Evolutionary conservation across 371 early-diverging fungal species (phyloP).

Genomic region (Lichtheimia ornata): DNA sequence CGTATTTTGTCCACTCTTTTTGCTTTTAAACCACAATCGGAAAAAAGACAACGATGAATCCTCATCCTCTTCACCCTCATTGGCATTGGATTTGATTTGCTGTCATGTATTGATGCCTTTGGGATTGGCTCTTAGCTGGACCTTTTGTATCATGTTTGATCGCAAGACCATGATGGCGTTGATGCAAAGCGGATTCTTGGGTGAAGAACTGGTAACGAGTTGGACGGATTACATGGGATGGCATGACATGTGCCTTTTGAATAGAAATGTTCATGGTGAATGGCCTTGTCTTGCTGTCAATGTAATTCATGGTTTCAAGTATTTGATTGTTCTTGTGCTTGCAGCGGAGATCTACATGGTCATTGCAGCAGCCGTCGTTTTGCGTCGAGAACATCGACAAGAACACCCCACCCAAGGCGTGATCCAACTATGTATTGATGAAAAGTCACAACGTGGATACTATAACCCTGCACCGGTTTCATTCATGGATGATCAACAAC

Average conservation of each 20-base stretch:
- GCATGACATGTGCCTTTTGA: constrained; percentile 16
- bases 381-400: background rate
- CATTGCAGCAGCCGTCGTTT: constrained; percentile 1
- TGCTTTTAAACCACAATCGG: constrained; percentile 15
- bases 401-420: background rate
- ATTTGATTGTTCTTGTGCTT: constrained; percentile 33
- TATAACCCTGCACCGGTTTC: background rate
- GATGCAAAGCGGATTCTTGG: background rate
- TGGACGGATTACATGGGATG: no score
- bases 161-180: constrained; percentile 24
- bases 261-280: background rate
- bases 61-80: background rate
- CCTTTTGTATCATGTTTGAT: constrained; percentile 44
- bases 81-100: constrained; percentile 22
- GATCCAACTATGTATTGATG: constrained; percentile 1
- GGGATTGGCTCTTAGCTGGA: constrained; percentile 43
- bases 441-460: background rate
- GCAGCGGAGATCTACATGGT: constrained; percentile 24
- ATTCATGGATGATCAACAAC: constrained; percentile 9
- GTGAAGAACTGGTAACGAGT: no score
- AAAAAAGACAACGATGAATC: constrained; percentile 1
- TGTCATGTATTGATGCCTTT: constrained; percentile 42
- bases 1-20: constrained; percentile 40
- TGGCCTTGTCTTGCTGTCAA: constrained; percentile 21
- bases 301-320: constrained; percentile 25